Evolutionary conservation across 352 stramenopile genomes (phyloP).

Genomic region (Phytophthora brassicae): DNA sequence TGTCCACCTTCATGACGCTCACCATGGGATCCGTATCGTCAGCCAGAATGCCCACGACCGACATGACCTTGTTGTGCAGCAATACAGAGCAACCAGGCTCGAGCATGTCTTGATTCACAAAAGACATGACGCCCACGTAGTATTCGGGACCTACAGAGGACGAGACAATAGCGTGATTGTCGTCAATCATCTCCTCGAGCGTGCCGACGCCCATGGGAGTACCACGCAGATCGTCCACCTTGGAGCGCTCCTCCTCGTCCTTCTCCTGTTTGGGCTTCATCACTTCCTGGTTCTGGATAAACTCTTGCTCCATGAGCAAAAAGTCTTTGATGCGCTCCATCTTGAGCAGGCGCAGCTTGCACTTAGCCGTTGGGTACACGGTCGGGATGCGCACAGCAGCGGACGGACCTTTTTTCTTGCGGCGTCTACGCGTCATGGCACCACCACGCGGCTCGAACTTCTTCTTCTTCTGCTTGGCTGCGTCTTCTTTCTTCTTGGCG

Average conservation of each 20-base stretch:
- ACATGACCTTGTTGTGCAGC: constrained; percentile 99
- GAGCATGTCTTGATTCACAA: constrained; percentile 99
- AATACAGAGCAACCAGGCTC: constrained; percentile 98
- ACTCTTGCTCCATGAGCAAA: constrained; percentile 99
- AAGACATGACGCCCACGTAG: constrained; percentile 99
- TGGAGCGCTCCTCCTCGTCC: constrained; percentile 98
- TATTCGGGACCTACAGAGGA: constrained; percentile 98
- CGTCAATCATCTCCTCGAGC: constrained; percentile 99
- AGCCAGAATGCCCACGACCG: constrained; percentile 98
- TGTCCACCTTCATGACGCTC: constrained; percentile 99
- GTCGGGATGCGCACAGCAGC: constrained; percentile 88
- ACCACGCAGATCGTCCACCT: constrained; percentile 99
- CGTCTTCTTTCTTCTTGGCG: constrained; percentile 91
- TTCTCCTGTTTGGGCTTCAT: constrained; percentile 99
- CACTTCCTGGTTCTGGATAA: constrained; percentile 99
- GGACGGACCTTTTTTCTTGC: constrained; percentile 92
- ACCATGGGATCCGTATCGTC: constrained; percentile 99
- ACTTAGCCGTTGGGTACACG: constrained; percentile 98
- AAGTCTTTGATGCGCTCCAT: constrained; percentile 99
- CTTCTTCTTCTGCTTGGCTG: constrained; percentile 92
- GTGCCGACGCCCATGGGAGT: constrained; percentile 98
- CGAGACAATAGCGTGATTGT: constrained; percentile 99
- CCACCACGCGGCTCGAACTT: constrained; percentile 91
- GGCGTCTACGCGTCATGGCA: constrained; percentile 84
- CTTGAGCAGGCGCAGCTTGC: constrained; percentile 99